Evolutionary conservation across 2,329 filamentous ascomycete species (phyloP).

Genomic region (Cercospora beticola): DNA sequence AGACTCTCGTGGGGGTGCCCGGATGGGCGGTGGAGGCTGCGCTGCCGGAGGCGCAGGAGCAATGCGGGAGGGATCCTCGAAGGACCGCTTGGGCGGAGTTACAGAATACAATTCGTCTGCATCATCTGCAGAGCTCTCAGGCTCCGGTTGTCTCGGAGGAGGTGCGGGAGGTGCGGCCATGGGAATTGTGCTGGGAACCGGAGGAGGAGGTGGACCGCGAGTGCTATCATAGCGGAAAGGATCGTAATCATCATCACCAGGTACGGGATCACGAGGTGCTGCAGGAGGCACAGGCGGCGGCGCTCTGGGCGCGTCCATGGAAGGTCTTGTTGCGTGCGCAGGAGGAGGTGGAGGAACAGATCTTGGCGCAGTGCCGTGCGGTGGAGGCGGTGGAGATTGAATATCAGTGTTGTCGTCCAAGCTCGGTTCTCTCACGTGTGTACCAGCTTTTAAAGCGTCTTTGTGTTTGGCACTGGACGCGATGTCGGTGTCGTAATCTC

Average conservation of each 20-base stretch:
- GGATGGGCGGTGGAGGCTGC: constrained; percentile 34
- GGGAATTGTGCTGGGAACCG: constrained; percentile 33
- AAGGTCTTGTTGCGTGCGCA: constrained; percentile 50
- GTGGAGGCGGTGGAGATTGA: constrained; percentile 41
- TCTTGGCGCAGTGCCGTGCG: constrained; percentile 42
- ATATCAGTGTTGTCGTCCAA: constrained; percentile 63
- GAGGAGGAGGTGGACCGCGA: constrained; percentile 30
- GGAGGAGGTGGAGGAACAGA: constrained; percentile 58
- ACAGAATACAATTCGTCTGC: constrained; percentile 50
- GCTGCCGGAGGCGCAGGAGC: constrained; percentile 49
- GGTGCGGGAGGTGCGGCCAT: constrained; percentile 37
- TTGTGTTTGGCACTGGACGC: constrained; percentile 91
- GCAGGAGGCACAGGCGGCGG: constrained; percentile 63
- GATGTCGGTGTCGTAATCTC: constrained; percentile 97
- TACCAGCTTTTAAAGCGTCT: constrained; percentile 75
- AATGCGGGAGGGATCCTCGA: constrained; percentile 40
- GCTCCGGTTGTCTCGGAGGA: constrained; percentile 33
- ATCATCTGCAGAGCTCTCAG: constrained; percentile 46
- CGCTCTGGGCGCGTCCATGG: constrained; percentile 68
- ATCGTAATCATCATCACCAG: constrained; percentile 64
- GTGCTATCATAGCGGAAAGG: constrained; percentile 55
- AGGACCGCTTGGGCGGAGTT: constrained; percentile 40
- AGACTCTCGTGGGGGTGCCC: constrained; percentile 51
- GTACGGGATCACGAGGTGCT: constrained; percentile 43
- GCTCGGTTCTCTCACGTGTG: constrained; percentile 72